These are phyloP conservation scores for Martiniozyma abietophila DNA, from an alignment of 805 yeast genomes.

Conservation along the genomic window DNA sequence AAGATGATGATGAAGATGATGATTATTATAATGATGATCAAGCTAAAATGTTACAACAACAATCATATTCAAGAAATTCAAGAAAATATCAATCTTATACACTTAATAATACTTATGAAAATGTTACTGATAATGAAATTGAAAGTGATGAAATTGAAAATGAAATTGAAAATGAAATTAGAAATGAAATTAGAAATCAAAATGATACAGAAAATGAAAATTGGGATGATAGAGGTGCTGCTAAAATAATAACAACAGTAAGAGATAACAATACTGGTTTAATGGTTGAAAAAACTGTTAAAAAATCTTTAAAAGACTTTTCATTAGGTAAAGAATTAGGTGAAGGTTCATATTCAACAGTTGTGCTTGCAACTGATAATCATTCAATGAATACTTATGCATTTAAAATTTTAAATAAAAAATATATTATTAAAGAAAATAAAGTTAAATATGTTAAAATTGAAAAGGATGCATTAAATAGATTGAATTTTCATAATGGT, in stretches of 20 bases:
- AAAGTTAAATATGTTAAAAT: conserved; percentile 79
- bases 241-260: conserved; percentile 38
- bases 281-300: conserved; percentile 40
- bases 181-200: too few species aligned
- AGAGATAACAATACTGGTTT: conserved; percentile 37
- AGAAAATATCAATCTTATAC: not conserved
- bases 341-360: conserved; percentile 95
- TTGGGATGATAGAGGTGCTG: conserved; percentile 53
- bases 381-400: conserved; percentile 60
- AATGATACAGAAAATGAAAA: too few species aligned
- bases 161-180: too few species aligned
- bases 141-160: too few species aligned
- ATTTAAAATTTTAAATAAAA: conserved; percentile 64
- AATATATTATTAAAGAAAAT: conserved; percentile 71
- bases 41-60: conserved; percentile 5
- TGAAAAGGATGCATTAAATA: conserved; percentile 70
- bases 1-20: conserved; percentile 8
- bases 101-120: not conserved
- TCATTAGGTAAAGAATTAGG: conserved; percentile 83
- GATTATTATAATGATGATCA: conserved; percentile 8
- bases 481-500: conserved; percentile 47
- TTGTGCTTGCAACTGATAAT: conserved; percentile 72
- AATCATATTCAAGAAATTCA: conserved; percentile 1
- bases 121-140: too few species aligned
- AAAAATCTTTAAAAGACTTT: conserved; percentile 66